Base-by-base conservation (phyloP, 306 rosid species). In the Sphenostylis stenocarpa region DNA sequence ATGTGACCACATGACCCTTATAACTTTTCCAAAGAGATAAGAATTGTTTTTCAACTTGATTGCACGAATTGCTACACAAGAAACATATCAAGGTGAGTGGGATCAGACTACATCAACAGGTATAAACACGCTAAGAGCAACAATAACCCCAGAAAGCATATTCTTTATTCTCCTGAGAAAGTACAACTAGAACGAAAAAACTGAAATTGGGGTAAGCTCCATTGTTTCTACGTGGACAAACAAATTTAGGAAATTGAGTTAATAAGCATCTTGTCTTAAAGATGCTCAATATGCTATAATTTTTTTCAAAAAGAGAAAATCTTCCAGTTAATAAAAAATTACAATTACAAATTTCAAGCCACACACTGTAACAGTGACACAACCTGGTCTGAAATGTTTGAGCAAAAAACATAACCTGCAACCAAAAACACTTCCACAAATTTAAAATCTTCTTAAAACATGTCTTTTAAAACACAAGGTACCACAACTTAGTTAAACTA, bases 1-100 rank as follows among this genome's bases (percentile, higher is more conserved):
- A 84, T 78, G 88, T 10, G 97, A 86, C 97, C 96, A 88, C 93
- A 86, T 90, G 62, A 94, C 94, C 73, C 97, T 86, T 17, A 94
- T 87, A 69, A 72, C 84, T 73, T 82, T 94, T 75, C 98, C 98
- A 77, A 87, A 77, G 69, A 91, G 76, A 19, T 23, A 11, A 17
- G 86, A 74, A 78, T 91, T 82, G 67, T 94, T 94, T 88, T 83
- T 91, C 55, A 69, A 28, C 77, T 86, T 89, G 9, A 94, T 90
- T 3, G 96, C 98, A 12, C 41, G 75, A 71, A 60, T 85, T 21
- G 98, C 98, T 94, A 41, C 66, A 71, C 17, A 76, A 41, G 10
- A 72, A 67, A 7, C 77, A 62, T 47, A 31, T 10, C 41, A 60
- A 60, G 41, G 21, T 60, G 15, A 60, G 39, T 15, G 41, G 21